phyloP scores from a whole-genome alignment of 2,329 filamentous ascomycete species.

The Colletotrichum sp. region DNA sequence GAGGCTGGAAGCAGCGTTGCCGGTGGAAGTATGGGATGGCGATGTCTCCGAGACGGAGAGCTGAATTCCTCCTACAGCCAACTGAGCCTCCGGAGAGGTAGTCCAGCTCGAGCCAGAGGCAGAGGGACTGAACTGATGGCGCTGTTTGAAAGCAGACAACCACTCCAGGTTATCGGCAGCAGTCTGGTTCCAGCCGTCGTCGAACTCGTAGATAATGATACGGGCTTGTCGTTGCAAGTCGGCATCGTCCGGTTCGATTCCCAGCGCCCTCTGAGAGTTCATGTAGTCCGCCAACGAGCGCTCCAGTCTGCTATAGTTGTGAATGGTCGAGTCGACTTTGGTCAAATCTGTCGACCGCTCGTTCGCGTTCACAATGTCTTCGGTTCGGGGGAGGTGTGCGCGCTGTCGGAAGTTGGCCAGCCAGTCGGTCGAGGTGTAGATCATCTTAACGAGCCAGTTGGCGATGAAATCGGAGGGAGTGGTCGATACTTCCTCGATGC shows the following conservation, averaged over 20 bases:
- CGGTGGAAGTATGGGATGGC: background rate
- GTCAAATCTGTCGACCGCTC: constrained; percentile 57
- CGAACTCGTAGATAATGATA: constrained; percentile 66
- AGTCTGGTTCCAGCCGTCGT: constrained; percentile 70
- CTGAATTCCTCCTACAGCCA: background rate
- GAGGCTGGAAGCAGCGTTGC: background rate
- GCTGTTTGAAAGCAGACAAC: constrained; percentile 57
- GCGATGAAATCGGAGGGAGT: constrained; percentile 55
- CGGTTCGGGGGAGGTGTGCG: constrained; percentile 61
- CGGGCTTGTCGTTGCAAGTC: constrained; percentile 63
- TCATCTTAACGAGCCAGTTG: constrained; percentile 61
- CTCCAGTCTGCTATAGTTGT: constrained; percentile 63
- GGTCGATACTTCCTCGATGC: constrained; percentile 58
- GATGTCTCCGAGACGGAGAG: background rate
- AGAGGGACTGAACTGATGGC: constrained; percentile 34
- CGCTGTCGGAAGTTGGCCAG: constrained; percentile 60
- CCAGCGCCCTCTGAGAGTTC: constrained; percentile 45
- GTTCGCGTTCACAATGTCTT: constrained; percentile 55
- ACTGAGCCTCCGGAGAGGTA: background rate
- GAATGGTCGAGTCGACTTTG: constrained; percentile 64
- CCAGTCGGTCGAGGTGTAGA: constrained; percentile 57
- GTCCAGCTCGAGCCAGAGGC: background rate
- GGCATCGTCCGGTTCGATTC: constrained; percentile 55
- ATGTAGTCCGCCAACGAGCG: constrained; percentile 60
- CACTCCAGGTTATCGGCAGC: constrained; percentile 61